Evolutionary conservation across 768 basidiomycete species (phyloP).

Genomic region (Cystofilobasidium capitatum): DNA sequence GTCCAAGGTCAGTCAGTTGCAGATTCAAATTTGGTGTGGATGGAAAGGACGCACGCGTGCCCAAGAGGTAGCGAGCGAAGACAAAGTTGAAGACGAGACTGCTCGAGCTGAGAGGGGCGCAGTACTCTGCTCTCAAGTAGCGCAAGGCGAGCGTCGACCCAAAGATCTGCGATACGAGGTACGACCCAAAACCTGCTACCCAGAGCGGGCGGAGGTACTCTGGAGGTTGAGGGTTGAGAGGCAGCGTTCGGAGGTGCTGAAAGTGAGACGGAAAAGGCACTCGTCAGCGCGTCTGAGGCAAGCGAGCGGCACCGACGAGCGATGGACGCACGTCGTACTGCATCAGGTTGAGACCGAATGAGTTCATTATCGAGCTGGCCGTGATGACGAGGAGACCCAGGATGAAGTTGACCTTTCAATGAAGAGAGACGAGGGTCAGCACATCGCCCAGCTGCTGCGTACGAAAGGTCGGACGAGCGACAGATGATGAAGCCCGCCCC

Average conservation of each 20-base stretch:
- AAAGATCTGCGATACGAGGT: conserved; percentile 11
- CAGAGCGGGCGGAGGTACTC: conserved; percentile 22
- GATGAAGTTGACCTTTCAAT: conserved; percentile 21
- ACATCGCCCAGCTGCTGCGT: too few relatives aligned
- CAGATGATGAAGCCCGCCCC: too few relatives aligned
- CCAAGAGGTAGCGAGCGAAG: conserved; percentile 16
- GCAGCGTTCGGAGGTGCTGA: not conserved
- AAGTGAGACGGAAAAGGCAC: not conserved
- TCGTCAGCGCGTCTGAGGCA: too few relatives aligned
- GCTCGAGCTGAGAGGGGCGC: conserved; percentile 10
- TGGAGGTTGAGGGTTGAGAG: not conserved
- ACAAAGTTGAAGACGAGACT: conserved; percentile 25
- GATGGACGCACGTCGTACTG: conserved; percentile 9
- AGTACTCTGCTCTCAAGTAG: conserved; percentile 22
- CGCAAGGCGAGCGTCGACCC: conserved; percentile 19
- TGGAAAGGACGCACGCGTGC: conserved; percentile 12
- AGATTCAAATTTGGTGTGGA: not conserved
- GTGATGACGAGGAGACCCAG: conserved; percentile 26
- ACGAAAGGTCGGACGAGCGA: too few relatives aligned
- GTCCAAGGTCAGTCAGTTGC: not conserved
- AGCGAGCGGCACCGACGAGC: not conserved
- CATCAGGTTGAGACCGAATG: conserved; percentile 22
- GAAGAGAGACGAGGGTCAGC: not conserved
- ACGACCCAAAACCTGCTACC: conserved; percentile 14
- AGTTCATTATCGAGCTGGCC: conserved; percentile 7